A percentile compares a stretch with the other conserved stretches of the same genome.
Conservation (phyloP, 345 rosid species). For the Acer campestre region DNA sequence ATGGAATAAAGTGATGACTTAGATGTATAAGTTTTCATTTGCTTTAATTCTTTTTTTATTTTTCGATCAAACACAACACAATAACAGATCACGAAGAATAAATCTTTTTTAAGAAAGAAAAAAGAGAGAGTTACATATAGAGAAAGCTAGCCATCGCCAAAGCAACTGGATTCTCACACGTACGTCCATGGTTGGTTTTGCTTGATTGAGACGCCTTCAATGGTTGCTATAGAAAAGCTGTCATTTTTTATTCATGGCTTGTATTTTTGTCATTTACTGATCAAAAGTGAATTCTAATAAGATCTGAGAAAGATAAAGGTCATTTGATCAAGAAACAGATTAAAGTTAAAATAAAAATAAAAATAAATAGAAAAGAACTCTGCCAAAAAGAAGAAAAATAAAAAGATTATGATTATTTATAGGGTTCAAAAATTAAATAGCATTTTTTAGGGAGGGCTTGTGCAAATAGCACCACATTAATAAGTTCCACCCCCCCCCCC, state of each 20-base stretch:
- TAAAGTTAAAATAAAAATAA: too few species aligned
- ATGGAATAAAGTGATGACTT: constrained; percentile 38
- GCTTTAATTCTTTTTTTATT: constrained; percentile 15
- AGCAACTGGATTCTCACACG: constrained; percentile 22
- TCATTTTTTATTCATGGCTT: background rate
- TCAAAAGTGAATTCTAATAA: background rate
- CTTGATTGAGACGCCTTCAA: background rate
- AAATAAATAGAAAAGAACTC: too few species aligned
- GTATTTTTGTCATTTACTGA: background rate
- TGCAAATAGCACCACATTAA: too few species aligned
- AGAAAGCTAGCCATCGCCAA: background rate
- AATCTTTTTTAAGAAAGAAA: background rate
- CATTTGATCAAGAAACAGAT: too few species aligned
- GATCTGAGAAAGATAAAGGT: background rate
- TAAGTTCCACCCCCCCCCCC: too few species aligned
- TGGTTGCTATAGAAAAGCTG: background rate
- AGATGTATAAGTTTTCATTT: constrained; percentile 12
- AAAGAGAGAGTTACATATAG: background rate
- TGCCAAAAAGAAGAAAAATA: too few species aligned
- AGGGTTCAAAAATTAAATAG: too few species aligned
- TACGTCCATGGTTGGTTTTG: background rate
- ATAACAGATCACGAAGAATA: background rate
- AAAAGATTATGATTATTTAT: too few species aligned
- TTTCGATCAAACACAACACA: background rate
- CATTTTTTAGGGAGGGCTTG: too few species aligned